Base-by-base conservation (phyloP, 495 filamentous ascomycete species). In the Neohortaea acidophila region DNA sequence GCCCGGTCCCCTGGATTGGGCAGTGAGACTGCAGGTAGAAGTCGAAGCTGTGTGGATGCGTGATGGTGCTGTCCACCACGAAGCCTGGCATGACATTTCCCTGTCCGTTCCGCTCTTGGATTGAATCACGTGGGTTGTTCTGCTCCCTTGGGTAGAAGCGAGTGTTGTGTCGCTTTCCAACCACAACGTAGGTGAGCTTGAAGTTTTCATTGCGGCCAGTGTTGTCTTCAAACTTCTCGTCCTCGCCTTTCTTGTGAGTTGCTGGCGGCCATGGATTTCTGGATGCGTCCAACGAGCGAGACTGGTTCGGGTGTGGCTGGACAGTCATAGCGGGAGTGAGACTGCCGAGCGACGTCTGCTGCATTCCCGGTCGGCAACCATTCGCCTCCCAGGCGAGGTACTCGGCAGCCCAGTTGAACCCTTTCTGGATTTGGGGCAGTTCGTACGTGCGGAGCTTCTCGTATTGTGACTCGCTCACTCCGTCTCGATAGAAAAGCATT, bases 11-110 rank as follows among this genome's bases (percentile, higher is more conserved):
- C 17, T 40, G 18, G 28, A 53, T 30, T 13, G 47, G 31, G 17
- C 32, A 6, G 42, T 53, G 50, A 32, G 42, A 43, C 34, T 53
- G 50, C n/a, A 53, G 37, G 39, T 39, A 53, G 40, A 53, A 53
- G 38, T 52, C 46, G 17, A 39, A 17, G 23, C 21, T 15, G 21
- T 21, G 17, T 2, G 47, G 38, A n/a, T 38, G 25, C n/a, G 47
- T 50, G 38, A 53, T 39, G 14, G 28, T 33, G 2, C 28, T 10
- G 10, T 53, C 50, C 14, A 53, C 43, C 1, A 44, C 30, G 13
- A 41, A 13, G 17, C 50, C 50, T 10, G 46, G 41, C 21, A 22
- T 9, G 9, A 43, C 27, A 40, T 50, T 50, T n/a, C 14, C 14
- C 1, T 3, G 22, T 29, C 19, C 2, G n/a, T n/a, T 13, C 21